These are phyloP conservation scores for Phaeosphaeriaceae sp. DNA, from an alignment of 2,329 filamentous ascomycete species.

Conservation along the genomic window DNA sequence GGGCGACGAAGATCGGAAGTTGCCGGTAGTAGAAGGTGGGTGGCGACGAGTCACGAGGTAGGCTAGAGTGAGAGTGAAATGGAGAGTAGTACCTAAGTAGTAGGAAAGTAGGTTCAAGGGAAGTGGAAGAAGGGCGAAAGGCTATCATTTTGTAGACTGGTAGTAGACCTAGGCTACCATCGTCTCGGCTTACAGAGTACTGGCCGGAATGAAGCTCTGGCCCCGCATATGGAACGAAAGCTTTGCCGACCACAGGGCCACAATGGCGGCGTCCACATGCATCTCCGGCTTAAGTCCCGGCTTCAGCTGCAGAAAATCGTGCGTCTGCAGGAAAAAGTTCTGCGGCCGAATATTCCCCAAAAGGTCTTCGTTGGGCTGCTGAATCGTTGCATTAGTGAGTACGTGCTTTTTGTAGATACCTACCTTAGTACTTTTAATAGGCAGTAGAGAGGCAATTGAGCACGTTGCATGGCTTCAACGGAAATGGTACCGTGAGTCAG, in stretches of 20 bases:
- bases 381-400: too few species aligned
- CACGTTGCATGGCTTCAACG: too few species aligned
- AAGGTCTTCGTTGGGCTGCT: not conserved
- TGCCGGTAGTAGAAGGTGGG: conserved; percentile 6
- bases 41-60: not conserved
- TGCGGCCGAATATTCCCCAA: conserved; percentile 15
- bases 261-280: conserved; percentile 8
- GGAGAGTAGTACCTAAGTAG: not conserved
- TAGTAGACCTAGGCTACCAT: too few species aligned
- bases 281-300: not conserved
- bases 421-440: too few species aligned
- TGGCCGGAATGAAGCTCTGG: too few species aligned
- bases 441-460: too few species aligned
- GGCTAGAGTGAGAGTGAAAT: not conserved
- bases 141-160: too few species aligned
- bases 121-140: not conserved
- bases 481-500: too few species aligned
- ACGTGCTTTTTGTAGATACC: too few species aligned
- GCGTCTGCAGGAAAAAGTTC: conserved; percentile 31
- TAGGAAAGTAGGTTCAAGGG: conserved; percentile 16
- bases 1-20: conserved; percentile 20
- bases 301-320: conserved; percentile 22
- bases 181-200: too few species aligned
- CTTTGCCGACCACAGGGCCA: conserved; percentile 1
- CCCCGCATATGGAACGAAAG: not conserved